Conservation (phyloP, 2,329 filamentous ascomycete genomes). For the Beauveria sp. region DNA sequence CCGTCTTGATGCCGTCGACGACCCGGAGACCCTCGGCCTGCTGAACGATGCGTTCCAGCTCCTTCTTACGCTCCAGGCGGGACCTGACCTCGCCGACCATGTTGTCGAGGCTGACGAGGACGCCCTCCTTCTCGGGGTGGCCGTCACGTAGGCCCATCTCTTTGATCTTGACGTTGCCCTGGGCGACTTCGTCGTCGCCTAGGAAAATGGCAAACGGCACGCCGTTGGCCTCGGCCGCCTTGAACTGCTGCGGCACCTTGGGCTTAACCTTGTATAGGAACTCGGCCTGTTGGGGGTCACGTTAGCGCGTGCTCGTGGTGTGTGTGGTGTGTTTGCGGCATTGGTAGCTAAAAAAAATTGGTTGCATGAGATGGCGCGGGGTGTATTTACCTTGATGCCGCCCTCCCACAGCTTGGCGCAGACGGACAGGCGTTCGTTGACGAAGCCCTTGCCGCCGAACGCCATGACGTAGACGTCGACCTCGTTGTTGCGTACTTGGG, state of each 20-base stretch:
- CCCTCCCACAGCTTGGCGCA: slow-evolving; percentile 74
- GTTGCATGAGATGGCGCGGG: background rate
- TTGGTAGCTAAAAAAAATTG: background rate
- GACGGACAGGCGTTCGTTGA: slow-evolving; percentile 78
- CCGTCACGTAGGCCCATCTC: slow-evolving; percentile 64
- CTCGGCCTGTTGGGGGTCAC: slow-evolving; percentile 52
- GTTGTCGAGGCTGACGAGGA: slow-evolving; percentile 58
- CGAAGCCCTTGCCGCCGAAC: slow-evolving; percentile 78
- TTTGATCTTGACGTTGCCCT: slow-evolving; percentile 84
- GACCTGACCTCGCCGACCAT: slow-evolving; percentile 56
- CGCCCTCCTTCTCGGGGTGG: slow-evolving; percentile 85
- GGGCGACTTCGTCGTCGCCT: slow-evolving; percentile 79
- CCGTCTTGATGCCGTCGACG: slow-evolving; percentile 38
- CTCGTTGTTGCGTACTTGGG: slow-evolving; percentile 54
- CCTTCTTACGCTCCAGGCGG: slow-evolving; percentile 34
- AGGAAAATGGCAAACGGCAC: slow-evolving; percentile 84
- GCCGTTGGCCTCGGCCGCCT: slow-evolving; percentile 70
- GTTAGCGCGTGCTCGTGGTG: background rate
- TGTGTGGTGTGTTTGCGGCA: background rate
- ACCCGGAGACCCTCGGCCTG: slow-evolving; percentile 39
- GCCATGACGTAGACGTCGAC: slow-evolving; percentile 94
- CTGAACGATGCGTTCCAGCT: slow-evolving; percentile 35
- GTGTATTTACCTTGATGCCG: slow-evolving; percentile 62
- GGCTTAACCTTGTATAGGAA: slow-evolving; percentile 88
- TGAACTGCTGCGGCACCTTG: slow-evolving; percentile 83